Base-by-base conservation (phyloP, 1,284 basidiomycete species). In the Ceratobasidium sp. region DNA sequence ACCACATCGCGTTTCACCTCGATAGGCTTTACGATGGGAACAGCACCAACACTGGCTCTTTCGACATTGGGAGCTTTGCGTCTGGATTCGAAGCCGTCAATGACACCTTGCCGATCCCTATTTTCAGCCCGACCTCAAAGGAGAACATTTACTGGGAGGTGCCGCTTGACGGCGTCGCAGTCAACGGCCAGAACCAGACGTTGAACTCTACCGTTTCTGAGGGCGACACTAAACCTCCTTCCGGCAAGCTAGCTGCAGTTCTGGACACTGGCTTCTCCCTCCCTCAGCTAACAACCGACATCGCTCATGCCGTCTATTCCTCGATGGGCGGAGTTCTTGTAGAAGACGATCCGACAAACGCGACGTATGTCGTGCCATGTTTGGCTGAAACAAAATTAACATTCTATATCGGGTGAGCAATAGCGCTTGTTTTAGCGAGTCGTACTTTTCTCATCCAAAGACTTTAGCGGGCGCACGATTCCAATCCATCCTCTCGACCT, bases 51-150 rank as follows among this genome's bases (percentile, higher is more conserved):
- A 52, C 47, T 23, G 62, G 62, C 18, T 50, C 62, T 23, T 66
- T 66, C 23, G 62, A 66, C 18, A 52, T 66, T 52, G 62, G 62
- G 6, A 66, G 46, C 2, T 66, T 66, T 66, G 62, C 47, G 32
- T 13, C 62, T n/a, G 62, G 62, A 3, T 16, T 66, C 7, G 47
- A 66, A 32, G 62, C 49, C 1, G 49, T 66, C 1, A 43, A 52
- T 18, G 26, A 54, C 32, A 66, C 46, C n/a, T 11, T 28, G 14
- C 44, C 46, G 5, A 52, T 66, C 16, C 62, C 46, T 8, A 23
- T 66, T 35, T 66, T 54, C 38, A 26, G 18, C n/a, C 11, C 14
- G 5, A 23, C 23, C 38, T 41, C 64, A 1, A 23, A 4, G 11
- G 1, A 9, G 18, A 38, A 54, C 14, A 23, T 52, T 1, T 55